Conservation (phyloP, 495 filamentous ascomycete genomes). For the Stereocaulon alpinum region DNA sequence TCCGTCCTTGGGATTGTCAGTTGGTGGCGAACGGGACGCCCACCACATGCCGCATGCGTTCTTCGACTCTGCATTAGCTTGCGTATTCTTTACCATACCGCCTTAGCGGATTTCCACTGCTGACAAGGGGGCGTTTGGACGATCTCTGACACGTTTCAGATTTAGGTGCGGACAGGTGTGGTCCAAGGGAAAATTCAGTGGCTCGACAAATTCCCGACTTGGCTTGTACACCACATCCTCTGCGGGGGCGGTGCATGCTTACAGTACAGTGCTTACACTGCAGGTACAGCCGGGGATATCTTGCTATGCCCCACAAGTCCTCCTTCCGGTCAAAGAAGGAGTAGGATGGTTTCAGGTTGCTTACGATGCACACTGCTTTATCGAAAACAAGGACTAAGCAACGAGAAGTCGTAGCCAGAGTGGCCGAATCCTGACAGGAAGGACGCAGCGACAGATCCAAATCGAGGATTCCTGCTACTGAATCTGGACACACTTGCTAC, state of each 20-base stretch:
- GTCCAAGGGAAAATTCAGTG: background rate
- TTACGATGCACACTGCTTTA: background rate
- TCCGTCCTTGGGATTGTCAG: background rate
- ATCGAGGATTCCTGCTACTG: background rate
- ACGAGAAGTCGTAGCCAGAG: background rate
- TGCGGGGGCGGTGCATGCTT: conserved; percentile 2
- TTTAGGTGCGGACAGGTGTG: background rate
- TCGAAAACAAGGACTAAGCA: conserved; percentile 1
- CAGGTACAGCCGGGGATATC: conserved; percentile 3
- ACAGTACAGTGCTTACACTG: conserved; percentile 5
- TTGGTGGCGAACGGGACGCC: conserved; percentile 12
- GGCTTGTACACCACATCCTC: background rate
- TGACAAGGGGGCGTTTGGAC: background rate
- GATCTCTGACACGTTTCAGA: background rate
- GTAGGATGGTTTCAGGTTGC: background rate
- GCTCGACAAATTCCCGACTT: background rate
- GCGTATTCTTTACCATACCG: conserved; percentile 1
- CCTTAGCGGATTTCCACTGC: background rate
- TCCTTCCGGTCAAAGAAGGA: background rate
- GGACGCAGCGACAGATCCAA: background rate
- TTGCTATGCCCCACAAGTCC: background rate
- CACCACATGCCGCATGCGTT: conserved; percentile 10
- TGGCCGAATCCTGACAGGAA: background rate
- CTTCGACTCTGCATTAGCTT: background rate
- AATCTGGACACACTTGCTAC: background rate